Conservation (phyloP, 1,139 yeast genomes). For the Saccharomycopsis hybrid region DNA sequence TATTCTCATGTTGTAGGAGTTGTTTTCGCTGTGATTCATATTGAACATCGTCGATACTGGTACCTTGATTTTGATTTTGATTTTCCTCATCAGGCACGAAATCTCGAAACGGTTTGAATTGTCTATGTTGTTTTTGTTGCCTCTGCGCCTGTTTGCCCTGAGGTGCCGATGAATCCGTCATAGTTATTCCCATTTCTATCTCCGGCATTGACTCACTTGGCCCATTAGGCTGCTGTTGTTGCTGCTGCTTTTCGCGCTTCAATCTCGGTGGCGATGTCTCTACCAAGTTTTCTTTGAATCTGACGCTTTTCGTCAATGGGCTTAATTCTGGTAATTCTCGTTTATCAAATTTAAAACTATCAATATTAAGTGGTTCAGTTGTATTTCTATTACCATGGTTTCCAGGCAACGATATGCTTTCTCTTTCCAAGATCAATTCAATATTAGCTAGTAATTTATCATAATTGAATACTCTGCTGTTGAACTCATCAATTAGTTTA, state of each 20-base stretch:
- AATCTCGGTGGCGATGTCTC: constrained; percentile 3
- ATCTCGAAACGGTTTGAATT: constrained; percentile 3
- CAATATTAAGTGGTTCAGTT: background rate
- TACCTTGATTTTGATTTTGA: background rate
- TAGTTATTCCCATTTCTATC: too few relatives aligned
- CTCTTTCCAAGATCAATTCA: constrained; percentile 18
- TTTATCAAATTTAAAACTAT: constrained; percentile 9
- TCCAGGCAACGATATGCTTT: constrained; percentile 2
- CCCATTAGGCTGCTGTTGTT: too few relatives aligned
- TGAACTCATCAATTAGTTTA: constrained; percentile 3
- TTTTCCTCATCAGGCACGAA: background rate
- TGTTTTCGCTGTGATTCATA: too few relatives aligned
- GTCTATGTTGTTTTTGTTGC: too few relatives aligned
- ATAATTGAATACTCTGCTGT: constrained; percentile 4
- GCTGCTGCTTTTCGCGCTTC: too few relatives aligned
- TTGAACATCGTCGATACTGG: too few relatives aligned
- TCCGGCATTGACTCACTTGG: too few relatives aligned
- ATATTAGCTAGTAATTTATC: constrained; percentile 14
- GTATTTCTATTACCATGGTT: background rate
- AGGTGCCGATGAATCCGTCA: background rate
- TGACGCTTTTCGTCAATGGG: constrained; percentile 16
- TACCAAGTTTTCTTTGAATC: constrained; percentile 20
- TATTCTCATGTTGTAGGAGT: too few relatives aligned
- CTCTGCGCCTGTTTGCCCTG: too few relatives aligned
- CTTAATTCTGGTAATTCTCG: constrained; percentile 15